Base-by-base conservation (phyloP, 2,329 filamentous ascomycete species). In the Cytospora chrysosperma region DNA sequence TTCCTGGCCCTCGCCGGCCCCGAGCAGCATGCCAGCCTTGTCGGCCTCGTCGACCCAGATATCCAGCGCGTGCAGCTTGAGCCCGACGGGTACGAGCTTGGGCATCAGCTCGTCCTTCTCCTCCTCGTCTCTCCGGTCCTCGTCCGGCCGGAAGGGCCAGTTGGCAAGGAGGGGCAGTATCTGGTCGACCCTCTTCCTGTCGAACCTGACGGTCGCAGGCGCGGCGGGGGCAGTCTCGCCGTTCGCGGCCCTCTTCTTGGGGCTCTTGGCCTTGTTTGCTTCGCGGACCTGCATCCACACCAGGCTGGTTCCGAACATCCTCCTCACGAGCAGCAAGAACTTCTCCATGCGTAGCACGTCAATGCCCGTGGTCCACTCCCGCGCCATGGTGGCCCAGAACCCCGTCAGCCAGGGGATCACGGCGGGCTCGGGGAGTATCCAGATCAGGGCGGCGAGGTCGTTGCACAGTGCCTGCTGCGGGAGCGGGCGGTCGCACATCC, bases 31-130 rank as follows among this genome's bases (percentile, higher is more conserved):
- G 59, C 87, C 85, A 37, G 87, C 85, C 72, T 88, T 88, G 75
- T 93, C 90, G 70, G 93, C 76, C 81, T 97, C 93, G 75, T 98
- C 95, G 10, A 96, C 84, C 86, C 91, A 98, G 60, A 98, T 84
- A 78, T 99, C 95, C 67, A 96, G 76, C 17, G 93, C 85, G 76
- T 99, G 95, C 75, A 96, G 88, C 67, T 92, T 81, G 74, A 99
- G 74, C 0, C 95, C 95, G 69, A 95, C 90, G 0, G 94, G 90
- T 1, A 96, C 85, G 60, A 65, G 70, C 61, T 68, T 68, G 10
- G 68, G 68, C 61, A 68, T 63, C 21, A 73, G 43, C n/a, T 72
- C 71, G 37, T 75, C 73, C 40, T 74, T 73, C 37, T 67, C 71
- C 30, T 72, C 70, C 28, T 70, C 71, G 26, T 70, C 70, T 0